A percentile compares a stretch with the other conserved stretches of the same genome.
phyloP scores from a whole-genome alignment of 495 filamentous ascomycete genomes.

The Penicillium bovifimosum region DNA sequence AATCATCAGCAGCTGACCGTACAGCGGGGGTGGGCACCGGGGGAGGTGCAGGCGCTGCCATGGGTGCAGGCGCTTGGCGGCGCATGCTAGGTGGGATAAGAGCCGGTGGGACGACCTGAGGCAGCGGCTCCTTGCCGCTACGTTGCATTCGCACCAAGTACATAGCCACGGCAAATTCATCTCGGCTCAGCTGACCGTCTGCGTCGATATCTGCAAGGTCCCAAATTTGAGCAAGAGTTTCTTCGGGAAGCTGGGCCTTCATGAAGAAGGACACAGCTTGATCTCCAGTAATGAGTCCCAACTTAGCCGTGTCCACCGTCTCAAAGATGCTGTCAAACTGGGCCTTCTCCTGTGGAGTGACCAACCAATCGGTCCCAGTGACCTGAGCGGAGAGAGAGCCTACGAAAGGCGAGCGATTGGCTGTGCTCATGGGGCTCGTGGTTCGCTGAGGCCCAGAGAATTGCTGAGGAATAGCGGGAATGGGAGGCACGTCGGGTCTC shows the following conservation, averaged over 20 bases:
- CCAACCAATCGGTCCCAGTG: slow-evolving; percentile 72
- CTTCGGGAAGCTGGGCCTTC: slow-evolving; percentile 83
- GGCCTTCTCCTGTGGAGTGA: slow-evolving; percentile 75
- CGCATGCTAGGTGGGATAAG: slow-evolving; percentile 89
- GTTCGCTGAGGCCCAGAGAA: slow-evolving; percentile 64
- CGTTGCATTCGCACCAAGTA: slow-evolving; percentile 88
- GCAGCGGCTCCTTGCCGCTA: slow-evolving; percentile 62
- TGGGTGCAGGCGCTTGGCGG: slow-evolving; percentile 50
- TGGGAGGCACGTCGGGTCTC: slow-evolving; percentile 41
- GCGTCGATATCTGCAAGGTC: slow-evolving; percentile 93
- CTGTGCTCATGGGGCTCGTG: slow-evolving; percentile 59
- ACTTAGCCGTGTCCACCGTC: slow-evolving; percentile 70
- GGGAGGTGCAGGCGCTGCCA: slow-evolving; percentile 34
- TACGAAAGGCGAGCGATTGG: slow-evolving; percentile 47
- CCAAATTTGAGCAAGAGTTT: slow-evolving; percentile 93
- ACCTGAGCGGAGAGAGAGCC: slow-evolving; percentile 53
- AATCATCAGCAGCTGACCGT: slow-evolving; percentile 80
- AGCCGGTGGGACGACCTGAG: slow-evolving; percentile 67
- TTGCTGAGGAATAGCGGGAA: slow-evolving; percentile 63
- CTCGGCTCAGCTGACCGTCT: slow-evolving; percentile 73
- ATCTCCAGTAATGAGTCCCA: slow-evolving; percentile 82
- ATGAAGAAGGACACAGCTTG: slow-evolving; percentile 95
- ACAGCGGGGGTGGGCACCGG: slow-evolving; percentile 42
- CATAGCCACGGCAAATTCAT: slow-evolving; percentile 98
- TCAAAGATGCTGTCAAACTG: slow-evolving; percentile 81